Conservation (phyloP, 371 early-diverging fungal species). For the Coemansia sp. region DNA sequence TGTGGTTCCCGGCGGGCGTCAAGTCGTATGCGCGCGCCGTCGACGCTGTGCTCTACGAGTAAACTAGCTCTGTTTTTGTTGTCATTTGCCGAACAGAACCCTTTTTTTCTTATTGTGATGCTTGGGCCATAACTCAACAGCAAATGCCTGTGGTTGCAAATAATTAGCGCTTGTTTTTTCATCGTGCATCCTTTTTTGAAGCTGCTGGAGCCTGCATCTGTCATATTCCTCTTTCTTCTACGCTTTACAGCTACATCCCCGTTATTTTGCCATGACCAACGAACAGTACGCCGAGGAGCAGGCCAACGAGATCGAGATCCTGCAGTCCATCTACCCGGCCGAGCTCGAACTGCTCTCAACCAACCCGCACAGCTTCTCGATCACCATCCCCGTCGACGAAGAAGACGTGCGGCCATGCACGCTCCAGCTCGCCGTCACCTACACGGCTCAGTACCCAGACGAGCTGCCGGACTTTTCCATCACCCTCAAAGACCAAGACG, state of each 20-base stretch:
- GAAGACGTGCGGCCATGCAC: constrained; percentile 32
- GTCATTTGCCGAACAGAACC: background rate
- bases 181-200: background rate
- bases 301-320: constrained; percentile 85
- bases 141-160: too few species aligned
- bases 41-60: constrained; percentile 69
- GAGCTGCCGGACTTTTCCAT: constrained; percentile 71
- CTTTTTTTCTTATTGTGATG: too few species aligned
- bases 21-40: constrained; percentile 53
- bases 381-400: constrained; percentile 31
- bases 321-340: constrained; percentile 89
- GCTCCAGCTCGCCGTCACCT: constrained; percentile 62
- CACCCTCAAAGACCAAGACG: constrained; percentile 51
- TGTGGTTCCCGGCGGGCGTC: constrained; percentile 93
- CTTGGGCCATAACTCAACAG: too few species aligned
- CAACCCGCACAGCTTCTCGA: constrained; percentile 25
- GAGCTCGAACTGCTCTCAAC: constrained; percentile 63
- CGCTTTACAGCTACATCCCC: background rate
- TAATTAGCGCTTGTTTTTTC: too few species aligned
- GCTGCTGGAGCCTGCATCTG: background rate
- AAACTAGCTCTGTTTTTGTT: constrained; percentile 39
- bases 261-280: constrained; percentile 23
- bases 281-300: constrained; percentile 74
- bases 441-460: constrained; percentile 88
- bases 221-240: background rate